Evolutionary conservation across 805 yeast species (phyloP).

Genomic region (Cyberlindnera mississippiensis): DNA sequence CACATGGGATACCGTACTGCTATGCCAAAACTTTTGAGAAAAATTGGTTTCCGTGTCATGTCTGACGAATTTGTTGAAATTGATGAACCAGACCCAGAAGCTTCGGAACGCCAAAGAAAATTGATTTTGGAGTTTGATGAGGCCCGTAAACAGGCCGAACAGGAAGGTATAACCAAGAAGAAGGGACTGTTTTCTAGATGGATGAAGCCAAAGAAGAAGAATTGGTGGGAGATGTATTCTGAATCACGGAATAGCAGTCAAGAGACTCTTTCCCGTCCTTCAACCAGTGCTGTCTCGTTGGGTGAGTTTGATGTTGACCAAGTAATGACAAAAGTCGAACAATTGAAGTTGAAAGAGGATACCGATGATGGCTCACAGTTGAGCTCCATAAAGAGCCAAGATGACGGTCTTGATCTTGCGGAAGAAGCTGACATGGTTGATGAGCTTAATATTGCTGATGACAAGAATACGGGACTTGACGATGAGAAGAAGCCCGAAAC

Average conservation of each 20-base stretch:
- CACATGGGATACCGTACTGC: conserved; percentile 97
- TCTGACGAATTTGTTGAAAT: conserved; percentile 93
- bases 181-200: conserved; percentile 39
- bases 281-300: conserved; percentile 3
- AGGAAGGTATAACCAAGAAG: conserved; percentile 33
- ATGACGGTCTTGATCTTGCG: conserved; percentile 1
- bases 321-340: conserved; percentile 15
- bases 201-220: conserved; percentile 50
- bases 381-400: neutral
- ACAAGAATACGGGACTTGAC: neutral
- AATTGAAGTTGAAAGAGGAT: conserved; percentile 5
- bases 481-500: neutral
- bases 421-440: conserved; percentile 5
- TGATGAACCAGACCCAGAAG: conserved; percentile 92
- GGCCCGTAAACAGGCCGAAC: conserved; percentile 61
- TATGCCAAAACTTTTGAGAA: conserved; percentile 75
- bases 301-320: conserved; percentile 21
- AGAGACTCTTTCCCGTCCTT: conserved; percentile 8
- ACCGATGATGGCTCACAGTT: neutral
- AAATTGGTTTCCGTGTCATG: conserved; percentile 73
- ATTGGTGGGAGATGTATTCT: conserved; percentile 47
- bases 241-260: conserved; percentile 23
- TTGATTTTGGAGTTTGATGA: conserved; percentile 82
- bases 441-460: conserved; percentile 1
- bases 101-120: conserved; percentile 76